Evolutionary conservation across 2,329 filamentous ascomycete genomes (phyloP).

Genomic region (Nothopassalora personata): DNA sequence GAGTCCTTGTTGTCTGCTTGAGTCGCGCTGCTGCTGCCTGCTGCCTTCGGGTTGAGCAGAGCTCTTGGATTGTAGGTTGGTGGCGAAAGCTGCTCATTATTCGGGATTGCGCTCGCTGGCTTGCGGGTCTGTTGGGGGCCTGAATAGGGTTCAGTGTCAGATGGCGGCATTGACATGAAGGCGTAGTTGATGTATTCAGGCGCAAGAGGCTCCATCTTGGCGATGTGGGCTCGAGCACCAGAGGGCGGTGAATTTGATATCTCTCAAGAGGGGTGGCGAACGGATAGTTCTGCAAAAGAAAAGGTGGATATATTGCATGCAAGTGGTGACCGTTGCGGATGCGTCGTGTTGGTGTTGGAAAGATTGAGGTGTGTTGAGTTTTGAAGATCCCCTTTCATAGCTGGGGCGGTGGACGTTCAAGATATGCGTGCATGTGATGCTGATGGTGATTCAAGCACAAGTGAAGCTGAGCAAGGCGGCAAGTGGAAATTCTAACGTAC

Average conservation of each 20-base stretch:
- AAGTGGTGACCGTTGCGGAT: slow-evolving; percentile 4
- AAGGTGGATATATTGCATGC: not conserved
- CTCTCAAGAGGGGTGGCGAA: no score
- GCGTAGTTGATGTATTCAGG: not conserved
- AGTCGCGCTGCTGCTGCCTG: slow-evolving; percentile 5
- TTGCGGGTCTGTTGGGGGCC: slow-evolving; percentile 30
- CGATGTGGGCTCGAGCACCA: not conserved
- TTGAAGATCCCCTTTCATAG: not conserved
- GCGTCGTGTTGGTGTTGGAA: not conserved
- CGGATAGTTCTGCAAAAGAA: no score
- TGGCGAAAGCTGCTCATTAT: slow-evolving; percentile 4
- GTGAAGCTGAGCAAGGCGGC: slow-evolving; percentile 8
- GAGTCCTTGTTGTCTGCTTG: not conserved
- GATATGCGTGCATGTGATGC: slow-evolving; percentile 8
- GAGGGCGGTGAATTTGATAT: not conserved
- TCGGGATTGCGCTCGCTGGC: slow-evolving; percentile 4
- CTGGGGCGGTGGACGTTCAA: not conserved
- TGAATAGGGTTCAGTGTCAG: slow-evolving; percentile 15
- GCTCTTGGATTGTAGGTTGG: slow-evolving; percentile 17
- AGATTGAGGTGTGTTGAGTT: not conserved
- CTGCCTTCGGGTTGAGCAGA: slow-evolving; percentile 22
- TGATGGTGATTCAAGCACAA: slow-evolving; percentile 4
- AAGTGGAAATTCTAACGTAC: slow-evolving; percentile 21
- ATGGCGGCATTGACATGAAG: not conserved
- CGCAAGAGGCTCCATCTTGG: not conserved